Evolutionary conservation across 345 rosid genomes (phyloP).

Genomic region (Salix udensis): DNA sequence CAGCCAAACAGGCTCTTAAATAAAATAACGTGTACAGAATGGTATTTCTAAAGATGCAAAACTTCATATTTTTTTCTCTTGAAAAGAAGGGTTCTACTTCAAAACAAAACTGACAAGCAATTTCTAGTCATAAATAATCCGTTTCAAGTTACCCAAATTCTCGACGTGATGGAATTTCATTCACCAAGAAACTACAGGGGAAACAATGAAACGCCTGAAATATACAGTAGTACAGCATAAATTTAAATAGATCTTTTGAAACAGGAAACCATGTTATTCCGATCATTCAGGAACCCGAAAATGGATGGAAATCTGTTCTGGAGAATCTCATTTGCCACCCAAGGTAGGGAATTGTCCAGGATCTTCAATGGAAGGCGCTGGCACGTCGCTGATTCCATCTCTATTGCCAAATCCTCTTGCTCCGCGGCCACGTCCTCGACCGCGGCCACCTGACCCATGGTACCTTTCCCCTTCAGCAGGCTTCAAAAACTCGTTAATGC

Average conservation of each 20-base stretch:
- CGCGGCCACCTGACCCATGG: slow-evolving; percentile 39
- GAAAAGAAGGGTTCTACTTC: background rate
- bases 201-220: slow-evolving; percentile 22
- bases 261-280: slow-evolving; percentile 38
- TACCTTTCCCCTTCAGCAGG: slow-evolving; percentile 55
- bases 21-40: too few species aligned
- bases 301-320: slow-evolving; percentile 12
- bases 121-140: slow-evolving; percentile 15
- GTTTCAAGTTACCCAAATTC: slow-evolving; percentile 21
- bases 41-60: background rate
- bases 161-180: slow-evolving; percentile 14
- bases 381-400: slow-evolving; percentile 19
- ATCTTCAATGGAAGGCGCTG: slow-evolving; percentile 60
- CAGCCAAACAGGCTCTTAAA: too few species aligned
- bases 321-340: slow-evolving; percentile 48
- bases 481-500: slow-evolving; percentile 68
- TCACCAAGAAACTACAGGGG: slow-evolving; percentile 13
- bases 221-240: slow-evolving; percentile 32
- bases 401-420: slow-evolving; percentile 37
- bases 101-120: slow-evolving; percentile 21
- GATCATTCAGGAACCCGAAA: slow-evolving; percentile 35
- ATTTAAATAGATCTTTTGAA: slow-evolving; percentile 18
- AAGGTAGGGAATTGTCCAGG: slow-evolving; percentile 67
- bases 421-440: slow-evolving; percentile 48
- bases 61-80: background rate